A percentile compares a stretch with the other conserved stretches of the same genome.
Conservation (phyloP, 2,329 filamentous ascomycete genomes). For the Fusarium praegraminearum region DNA sequence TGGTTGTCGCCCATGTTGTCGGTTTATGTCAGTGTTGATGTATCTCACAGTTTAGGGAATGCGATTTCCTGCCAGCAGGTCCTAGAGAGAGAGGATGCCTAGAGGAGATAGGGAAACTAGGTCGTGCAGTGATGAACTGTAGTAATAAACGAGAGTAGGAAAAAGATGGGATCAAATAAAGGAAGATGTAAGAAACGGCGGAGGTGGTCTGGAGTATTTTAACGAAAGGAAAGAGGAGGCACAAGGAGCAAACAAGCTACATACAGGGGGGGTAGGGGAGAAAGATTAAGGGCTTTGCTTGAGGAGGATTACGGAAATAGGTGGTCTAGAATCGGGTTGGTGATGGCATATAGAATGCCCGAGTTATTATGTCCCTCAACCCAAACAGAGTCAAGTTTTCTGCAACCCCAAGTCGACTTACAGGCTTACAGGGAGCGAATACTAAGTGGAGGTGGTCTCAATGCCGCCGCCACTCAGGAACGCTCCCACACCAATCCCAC, state of each 20-base stretch:
- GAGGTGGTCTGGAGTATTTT: slow-evolving; percentile 23
- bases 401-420: background rate
- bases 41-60: slow-evolving; percentile 1
- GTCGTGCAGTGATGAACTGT: background rate
- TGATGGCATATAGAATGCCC: background rate
- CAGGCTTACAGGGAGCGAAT: slow-evolving; percentile 8
- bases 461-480: slow-evolving; percentile 43
- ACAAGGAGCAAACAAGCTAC: background rate
- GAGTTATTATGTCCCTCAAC: background rate
- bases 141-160: slow-evolving; percentile 29
- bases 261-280: background rate
- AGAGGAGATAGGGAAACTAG: slow-evolving; percentile 6
- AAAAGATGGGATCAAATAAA: slow-evolving; percentile 16
- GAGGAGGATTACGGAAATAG: background rate
- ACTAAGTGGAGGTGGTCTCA: slow-evolving; percentile 33
- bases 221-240: slow-evolving; percentile 18
- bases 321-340: background rate
- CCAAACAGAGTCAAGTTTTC: background rate
- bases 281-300: background rate
- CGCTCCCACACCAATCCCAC: slow-evolving; percentile 23
- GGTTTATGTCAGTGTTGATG: slow-evolving; percentile 2
- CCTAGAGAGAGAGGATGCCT: slow-evolving; percentile 19
- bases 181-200: slow-evolving; percentile 19
- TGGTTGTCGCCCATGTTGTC: slow-evolving; percentile 43
- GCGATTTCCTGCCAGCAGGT: slow-evolving; percentile 43